phyloP scores from a whole-genome alignment of 345 rosid species.

The Psidium guajava region DNA sequence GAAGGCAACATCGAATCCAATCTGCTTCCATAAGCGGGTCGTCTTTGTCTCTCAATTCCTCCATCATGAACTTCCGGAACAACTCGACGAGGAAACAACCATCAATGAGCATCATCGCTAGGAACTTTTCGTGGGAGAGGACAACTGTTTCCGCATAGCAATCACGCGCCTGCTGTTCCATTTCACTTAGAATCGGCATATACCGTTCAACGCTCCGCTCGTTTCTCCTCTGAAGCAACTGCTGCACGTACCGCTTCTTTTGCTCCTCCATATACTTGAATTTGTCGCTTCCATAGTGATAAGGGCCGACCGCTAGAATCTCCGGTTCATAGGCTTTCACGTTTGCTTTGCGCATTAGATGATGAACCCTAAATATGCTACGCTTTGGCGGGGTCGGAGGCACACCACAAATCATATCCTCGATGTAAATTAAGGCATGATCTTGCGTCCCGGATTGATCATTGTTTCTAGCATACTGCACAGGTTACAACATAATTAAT shows the following conservation, averaged over 20 bases:
- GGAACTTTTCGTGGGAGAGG: not conserved
- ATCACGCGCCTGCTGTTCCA: not conserved
- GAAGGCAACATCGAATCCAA: not conserved
- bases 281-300: not conserved
- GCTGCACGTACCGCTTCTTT: not conserved
- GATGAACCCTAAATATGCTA: not conserved
- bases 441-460: rapidly evolving
- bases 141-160: not conserved
- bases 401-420: rapidly evolving
- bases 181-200: not conserved
- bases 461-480: not conserved
- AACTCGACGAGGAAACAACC: not conserved
- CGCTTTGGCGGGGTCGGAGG: not conserved
- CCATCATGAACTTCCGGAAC: not conserved
- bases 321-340: not conserved
- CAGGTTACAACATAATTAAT: not conserved
- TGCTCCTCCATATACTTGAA: not conserved
- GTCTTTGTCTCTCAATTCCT: rapidly evolving
- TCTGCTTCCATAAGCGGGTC: not conserved
- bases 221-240: not conserved
- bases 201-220: not conserved
- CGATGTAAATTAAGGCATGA: not conserved
- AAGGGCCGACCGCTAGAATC: not conserved
- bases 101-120: not conserved
- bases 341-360: not conserved